Evolutionary conservation across 371 early-diverging fungal genomes (phyloP), one percentile per base, ranked within the genome.

Genomic region (Syncephalastrum contaminatum): DNA sequence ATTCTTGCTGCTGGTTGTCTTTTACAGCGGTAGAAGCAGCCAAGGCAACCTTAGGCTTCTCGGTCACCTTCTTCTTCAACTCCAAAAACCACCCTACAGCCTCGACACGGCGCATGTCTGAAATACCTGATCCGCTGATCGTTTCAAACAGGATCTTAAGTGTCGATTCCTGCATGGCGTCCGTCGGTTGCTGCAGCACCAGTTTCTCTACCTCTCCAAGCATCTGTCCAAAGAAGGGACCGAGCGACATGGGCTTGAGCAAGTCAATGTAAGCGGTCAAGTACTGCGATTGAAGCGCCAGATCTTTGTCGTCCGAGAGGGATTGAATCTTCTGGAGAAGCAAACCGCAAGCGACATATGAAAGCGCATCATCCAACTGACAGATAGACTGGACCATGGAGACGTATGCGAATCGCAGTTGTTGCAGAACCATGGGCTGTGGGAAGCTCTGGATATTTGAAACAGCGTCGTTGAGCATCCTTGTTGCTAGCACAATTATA

Each of bases 321-420:
- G 51, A 48, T 24, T 62, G 44, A 19, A 84, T 77, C 52, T 68
- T 70, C 48, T 71, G 59, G 46, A 77, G 48, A 21, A 85, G 46
- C 16, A 65, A 78, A n/a, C 73, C 67, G 6, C 83, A 73, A 42
- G 83, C 82, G 3, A 80, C 61, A 83, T 83, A 87, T 7, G 82
- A 80, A 2, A 85, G 47, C 5, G 83, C 83, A 52, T 84, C 83
- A 57, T 87, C 85, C 22, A 81, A 69, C 42, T 73, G 73, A 42
- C 84, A 83, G 6, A 85, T 62, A 1, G 84, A 75, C 42, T 74
- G 69, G 24, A 83, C 71, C 67, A 85, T 70, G 30, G 81, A 77
- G 15, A 74, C 81, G 53, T 82, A 85, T 1, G 81, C 85, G 27
- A 75, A 74, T 19, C 85, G 69, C 21, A 85, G 58, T 57, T 87